Conservation (phyloP, 805 yeast species). For the Yarrowia alimentaria region DNA sequence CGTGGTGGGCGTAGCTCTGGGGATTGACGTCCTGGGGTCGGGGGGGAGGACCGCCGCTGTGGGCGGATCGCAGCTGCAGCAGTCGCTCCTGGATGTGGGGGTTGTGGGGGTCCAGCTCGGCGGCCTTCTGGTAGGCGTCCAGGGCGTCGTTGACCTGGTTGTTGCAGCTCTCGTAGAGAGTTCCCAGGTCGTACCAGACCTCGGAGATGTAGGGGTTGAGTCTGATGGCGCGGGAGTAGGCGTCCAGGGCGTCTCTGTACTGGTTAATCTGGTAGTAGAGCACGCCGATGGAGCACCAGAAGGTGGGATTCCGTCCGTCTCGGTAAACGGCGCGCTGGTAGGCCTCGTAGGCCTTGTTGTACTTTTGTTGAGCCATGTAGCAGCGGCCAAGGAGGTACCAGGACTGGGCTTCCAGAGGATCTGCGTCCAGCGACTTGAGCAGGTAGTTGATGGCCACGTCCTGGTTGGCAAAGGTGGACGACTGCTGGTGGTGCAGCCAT, state of each 20-base stretch:
- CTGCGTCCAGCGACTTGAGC: conserved; percentile 84
- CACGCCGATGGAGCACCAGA: conserved; percentile 96
- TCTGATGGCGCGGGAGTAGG: conserved; percentile 94
- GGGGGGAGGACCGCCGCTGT: conserved; percentile 50
- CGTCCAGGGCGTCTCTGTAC: conserved; percentile 94
- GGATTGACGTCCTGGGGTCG: conserved; percentile 55
- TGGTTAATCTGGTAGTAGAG: conserved; percentile 94
- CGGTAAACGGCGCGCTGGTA: conserved; percentile 98
- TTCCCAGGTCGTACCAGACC: conserved; percentile 98
- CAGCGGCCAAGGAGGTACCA: conserved; percentile 98
- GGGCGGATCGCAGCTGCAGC: conserved; percentile 59
- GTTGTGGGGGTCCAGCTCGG: conserved; percentile 89
- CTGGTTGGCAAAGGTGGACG: conserved; percentile 69
- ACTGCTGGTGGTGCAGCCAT: conserved; percentile 79
- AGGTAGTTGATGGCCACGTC: conserved; percentile 79
- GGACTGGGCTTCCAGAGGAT: conserved; percentile 86
- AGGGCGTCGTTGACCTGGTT: conserved; percentile 92
- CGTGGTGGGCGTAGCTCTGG: conserved; percentile 55
- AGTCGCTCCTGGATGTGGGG: conserved; percentile 92
- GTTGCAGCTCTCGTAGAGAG: conserved; percentile 94
- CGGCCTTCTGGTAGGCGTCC: conserved; percentile 96
- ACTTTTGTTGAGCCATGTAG: conserved; percentile 93
- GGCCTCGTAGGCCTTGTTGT: conserved; percentile 94
- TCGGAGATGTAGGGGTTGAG: conserved; percentile 94
- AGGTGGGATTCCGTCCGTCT: conserved; percentile 94